Evolutionary conservation across 1,139 yeast species (phyloP).

Genomic region (Suhomyces kunorum): DNA sequence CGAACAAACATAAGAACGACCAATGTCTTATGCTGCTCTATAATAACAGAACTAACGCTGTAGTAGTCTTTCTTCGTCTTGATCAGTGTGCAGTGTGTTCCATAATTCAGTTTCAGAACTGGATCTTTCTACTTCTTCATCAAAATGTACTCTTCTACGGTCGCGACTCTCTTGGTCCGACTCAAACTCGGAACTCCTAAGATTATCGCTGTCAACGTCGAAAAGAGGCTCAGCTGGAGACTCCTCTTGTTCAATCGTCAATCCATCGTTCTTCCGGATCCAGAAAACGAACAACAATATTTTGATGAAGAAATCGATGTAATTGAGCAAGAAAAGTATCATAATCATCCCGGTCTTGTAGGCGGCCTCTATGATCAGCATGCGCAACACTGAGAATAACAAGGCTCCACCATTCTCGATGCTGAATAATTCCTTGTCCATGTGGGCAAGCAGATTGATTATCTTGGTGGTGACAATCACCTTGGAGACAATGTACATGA

Average conservation of each 20-base stretch:
- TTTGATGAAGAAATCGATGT: constrained; percentile 20
- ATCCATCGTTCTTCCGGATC: constrained; percentile 38
- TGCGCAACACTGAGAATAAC: constrained; percentile 4
- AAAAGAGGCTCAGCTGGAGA: constrained; percentile 22
- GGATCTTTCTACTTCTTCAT: too few species aligned
- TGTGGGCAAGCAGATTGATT: not conserved
- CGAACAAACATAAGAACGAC: too few species aligned
- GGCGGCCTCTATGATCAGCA: constrained; percentile 7
- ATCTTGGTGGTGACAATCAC: constrained; percentile 3
- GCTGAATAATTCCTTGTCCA: not conserved
- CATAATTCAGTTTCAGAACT: too few species aligned
- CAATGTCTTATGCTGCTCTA: too few species aligned
- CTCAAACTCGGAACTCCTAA: too few species aligned
- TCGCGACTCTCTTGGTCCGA: too few species aligned
- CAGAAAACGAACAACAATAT: constrained; percentile 34
- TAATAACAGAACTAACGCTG: too few species aligned
- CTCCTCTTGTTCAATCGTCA: constrained; percentile 27
- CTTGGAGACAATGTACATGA: constrained; percentile 17
- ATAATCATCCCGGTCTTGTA: constrained; percentile 1
- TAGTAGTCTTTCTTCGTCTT: too few species aligned
- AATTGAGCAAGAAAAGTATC: constrained; percentile 17
- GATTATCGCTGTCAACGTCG: constrained; percentile 25
- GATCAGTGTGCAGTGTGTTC: too few species aligned
- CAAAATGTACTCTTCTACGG: too few species aligned
- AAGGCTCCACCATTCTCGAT: not conserved